Percentiles rank a stretch among this genome's conserved stretches.
Evolutionary conservation across 1,284 basidiomycete genomes (phyloP).

Genomic region (Sporisorium sorghi): DNA sequence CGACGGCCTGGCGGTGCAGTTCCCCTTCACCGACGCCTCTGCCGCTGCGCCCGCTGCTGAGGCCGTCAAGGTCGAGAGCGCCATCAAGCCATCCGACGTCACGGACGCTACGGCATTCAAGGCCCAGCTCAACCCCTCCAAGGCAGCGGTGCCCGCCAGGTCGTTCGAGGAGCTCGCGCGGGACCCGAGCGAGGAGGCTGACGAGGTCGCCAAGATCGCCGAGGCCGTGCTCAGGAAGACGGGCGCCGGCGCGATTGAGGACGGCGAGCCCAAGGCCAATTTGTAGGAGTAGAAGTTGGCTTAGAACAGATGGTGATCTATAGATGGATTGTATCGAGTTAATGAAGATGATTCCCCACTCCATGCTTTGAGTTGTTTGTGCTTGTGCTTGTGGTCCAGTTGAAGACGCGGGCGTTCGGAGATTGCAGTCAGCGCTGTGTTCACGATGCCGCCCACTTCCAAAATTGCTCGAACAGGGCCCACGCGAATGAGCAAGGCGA

Average conservation of each 20-base stretch:
- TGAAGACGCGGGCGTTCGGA: no score
- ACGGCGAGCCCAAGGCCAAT: slow-evolving; percentile 38
- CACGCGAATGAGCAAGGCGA: no score
- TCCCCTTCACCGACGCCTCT: slow-evolving; percentile 71
- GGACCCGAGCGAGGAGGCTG: slow-evolving; percentile 44
- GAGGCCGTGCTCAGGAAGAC: slow-evolving; percentile 21
- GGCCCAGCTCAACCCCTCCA: slow-evolving; percentile 72
- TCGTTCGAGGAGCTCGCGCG: slow-evolving; percentile 41
- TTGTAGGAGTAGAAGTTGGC: no score
- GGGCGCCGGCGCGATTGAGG: slow-evolving; percentile 6
- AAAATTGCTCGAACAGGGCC: no score
- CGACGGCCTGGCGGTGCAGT: slow-evolving; percentile 75
- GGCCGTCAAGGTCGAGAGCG: slow-evolving; percentile 68
- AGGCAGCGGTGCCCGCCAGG: slow-evolving; percentile 71
- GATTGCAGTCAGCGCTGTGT: no score
- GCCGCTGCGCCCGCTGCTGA: slow-evolving; percentile 73
- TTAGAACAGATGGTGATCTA: no score
- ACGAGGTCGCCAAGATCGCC: slow-evolving; percentile 27
- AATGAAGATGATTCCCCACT: slow-evolving; percentile 12
- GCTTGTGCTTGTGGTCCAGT: not conserved
- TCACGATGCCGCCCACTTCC: no score
- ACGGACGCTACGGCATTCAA: slow-evolving; percentile 81
- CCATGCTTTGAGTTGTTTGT: not conserved
- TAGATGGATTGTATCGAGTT: not conserved
- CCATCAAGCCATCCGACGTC: slow-evolving; percentile 73